Evolutionary conservation across 495 filamentous ascomycete genomes (phyloP).

Genomic region (Podospora pseudopauciseta): DNA sequence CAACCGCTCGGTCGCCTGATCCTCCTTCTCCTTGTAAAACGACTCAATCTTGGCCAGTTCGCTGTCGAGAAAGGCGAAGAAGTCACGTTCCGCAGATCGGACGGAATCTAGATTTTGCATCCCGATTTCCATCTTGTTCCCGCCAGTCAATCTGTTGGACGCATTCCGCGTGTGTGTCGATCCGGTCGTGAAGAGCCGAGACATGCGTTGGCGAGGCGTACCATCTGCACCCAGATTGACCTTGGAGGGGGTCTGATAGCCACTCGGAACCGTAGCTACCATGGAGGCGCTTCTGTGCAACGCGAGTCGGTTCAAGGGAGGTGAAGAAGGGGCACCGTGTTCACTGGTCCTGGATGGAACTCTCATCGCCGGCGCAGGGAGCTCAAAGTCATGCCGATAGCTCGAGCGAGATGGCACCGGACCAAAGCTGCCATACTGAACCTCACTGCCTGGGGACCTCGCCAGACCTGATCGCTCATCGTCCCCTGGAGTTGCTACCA

Average conservation of each 20-base stretch:
- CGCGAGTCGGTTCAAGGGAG: constrained; percentile 13
- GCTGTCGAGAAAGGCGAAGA: constrained; percentile 70
- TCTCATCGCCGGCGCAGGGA: constrained; percentile 72
- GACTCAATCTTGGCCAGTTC: constrained; percentile 82
- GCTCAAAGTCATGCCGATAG: constrained; percentile 46
- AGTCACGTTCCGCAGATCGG: constrained; percentile 63
- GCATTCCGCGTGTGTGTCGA: constrained; percentile 20
- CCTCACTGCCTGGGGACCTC: constrained; percentile 29
- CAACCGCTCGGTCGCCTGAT: constrained; percentile 71
- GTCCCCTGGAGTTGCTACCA: background rate
- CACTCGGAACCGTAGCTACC: constrained; percentile 13
- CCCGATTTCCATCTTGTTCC: constrained; percentile 22
- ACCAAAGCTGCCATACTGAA: constrained; percentile 73
- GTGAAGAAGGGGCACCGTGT: constrained; percentile 9
- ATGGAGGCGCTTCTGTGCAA: constrained; percentile 29
- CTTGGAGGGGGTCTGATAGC: constrained; percentile 10
- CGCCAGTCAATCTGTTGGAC: constrained; percentile 14
- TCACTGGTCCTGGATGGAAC: constrained; percentile 45
- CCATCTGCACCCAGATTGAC: constrained; percentile 14
- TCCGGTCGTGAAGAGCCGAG: constrained; percentile 30
- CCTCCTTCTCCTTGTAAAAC: constrained; percentile 80
- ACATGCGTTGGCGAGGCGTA: constrained; percentile 26
- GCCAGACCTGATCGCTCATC: constrained; percentile 38
- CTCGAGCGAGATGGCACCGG: constrained; percentile 56
- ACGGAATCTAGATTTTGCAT: constrained; percentile 46